Conservation (phyloP, 225 moss, liverwort and hornwort genomes). For the Sphagnum tenellum region DNA sequence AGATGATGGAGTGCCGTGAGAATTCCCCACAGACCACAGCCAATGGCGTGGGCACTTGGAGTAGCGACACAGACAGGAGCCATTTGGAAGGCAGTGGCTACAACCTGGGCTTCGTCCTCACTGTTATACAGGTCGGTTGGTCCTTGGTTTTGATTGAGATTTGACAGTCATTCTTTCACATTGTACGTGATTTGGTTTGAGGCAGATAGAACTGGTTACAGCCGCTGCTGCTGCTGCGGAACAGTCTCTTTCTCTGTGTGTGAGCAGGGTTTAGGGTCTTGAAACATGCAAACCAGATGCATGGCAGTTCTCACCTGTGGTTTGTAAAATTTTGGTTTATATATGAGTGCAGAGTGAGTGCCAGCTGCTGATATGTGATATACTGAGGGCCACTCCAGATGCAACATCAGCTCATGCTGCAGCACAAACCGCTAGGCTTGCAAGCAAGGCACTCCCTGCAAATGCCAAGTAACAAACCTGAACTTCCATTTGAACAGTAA, state of each 20-base stretch:
- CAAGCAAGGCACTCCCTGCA: constrained; percentile 63
- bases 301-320: too few relatives aligned
- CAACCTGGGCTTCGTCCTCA: constrained; percentile 67
- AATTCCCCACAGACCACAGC: constrained; percentile 39
- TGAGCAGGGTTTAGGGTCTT: too few relatives aligned
- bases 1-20: constrained; percentile 55
- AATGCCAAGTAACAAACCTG: constrained; percentile 66
- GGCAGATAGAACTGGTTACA: too few relatives aligned
- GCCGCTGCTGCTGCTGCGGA: too few relatives aligned
- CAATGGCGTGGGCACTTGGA: constrained; percentile 50
- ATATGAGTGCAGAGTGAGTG: constrained; percentile 79
- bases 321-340: too few relatives aligned
- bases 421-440: constrained; percentile 81
- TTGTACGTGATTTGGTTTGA: too few relatives aligned
- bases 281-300: too few relatives aligned
- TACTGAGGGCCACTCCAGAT: constrained; percentile 83
- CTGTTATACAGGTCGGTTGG: constrained; percentile 52
- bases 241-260: too few relatives aligned
- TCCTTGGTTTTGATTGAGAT: too few relatives aligned
- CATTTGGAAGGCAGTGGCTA: constrained; percentile 58
- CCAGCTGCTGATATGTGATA: constrained; percentile 88
- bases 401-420: constrained; percentile 89
- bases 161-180: too few relatives aligned
- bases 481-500: too few relatives aligned
- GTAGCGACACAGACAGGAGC: constrained; percentile 42